Evolutionary conservation across 2,329 filamentous ascomycete genomes (phyloP), one percentile per base, ranked within the genome.

Genomic region (Monilinia polystroma): DNA sequence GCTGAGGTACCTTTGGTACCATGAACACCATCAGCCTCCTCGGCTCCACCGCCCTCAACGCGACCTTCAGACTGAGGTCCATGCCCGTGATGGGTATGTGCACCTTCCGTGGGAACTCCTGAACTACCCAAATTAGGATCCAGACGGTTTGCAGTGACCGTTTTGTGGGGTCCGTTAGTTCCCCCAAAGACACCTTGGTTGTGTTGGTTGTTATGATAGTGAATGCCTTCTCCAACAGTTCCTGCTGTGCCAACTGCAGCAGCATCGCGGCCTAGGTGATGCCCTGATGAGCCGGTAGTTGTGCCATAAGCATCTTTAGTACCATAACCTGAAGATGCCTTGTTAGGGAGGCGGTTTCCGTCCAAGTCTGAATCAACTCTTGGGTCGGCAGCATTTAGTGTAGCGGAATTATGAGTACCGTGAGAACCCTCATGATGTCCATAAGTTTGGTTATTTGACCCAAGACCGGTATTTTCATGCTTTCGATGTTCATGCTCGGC

Each of bases 331-430:
- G 52, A 45, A 5, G 49, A 29, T 38, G 59, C 66, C 16, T 66
- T 63, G 29, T 55, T 57, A 58, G 72, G 73, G 18, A 60, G 20
- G 32, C 57, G 57, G 8, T 60, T 60, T 49, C 57, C 57, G 35
- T 60, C 43, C 43, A 60, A 60, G 45, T 60, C 57, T 75, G 76
- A 65, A 73, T 73, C 68, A 75, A 76, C 60, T 72, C 68, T 63
- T 78, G 77, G 58, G 11, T 60, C 58, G n/a, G 58, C 58, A 11
- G 58, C 45, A 20, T 60, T 60, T 10, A 60, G 49, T 51, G 26
- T 75, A 75, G 20, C 75, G 73, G 32, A 58, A 38, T 38, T 65
- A 16, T 49, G 41, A 20, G 18, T 12, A 70, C 72, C 47, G 73
- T 77, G 45, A 68, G 73, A 45, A 2, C 45, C 43, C 54, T 58